Evolutionary conservation across 306 rosid species (phyloP).

Genomic region (Sicyos baderoa): DNA sequence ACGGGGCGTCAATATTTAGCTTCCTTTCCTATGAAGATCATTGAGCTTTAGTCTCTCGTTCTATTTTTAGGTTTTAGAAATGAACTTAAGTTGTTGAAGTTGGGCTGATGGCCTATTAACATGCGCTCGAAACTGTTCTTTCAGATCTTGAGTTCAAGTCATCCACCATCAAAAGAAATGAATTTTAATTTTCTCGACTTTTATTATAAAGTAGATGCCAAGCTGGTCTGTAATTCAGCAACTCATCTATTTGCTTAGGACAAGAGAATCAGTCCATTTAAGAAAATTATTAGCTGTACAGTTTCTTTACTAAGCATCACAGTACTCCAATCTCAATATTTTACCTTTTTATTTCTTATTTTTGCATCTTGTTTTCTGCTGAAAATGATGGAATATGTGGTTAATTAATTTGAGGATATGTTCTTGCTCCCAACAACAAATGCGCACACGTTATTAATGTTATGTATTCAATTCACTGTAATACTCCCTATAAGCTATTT

Average conservation of each 20-base stretch:
- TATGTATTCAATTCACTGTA: neutral
- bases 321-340: neutral
- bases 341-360: neutral
- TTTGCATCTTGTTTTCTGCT: neutral
- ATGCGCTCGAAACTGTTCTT: neutral
- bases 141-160: neutral
- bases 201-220: neutral
- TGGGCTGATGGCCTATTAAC: neutral
- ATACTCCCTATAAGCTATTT: constrained; percentile 18
- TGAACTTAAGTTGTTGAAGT: neutral
- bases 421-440: neutral
- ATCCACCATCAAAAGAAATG: neutral
- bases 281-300: neutral
- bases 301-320: neutral
- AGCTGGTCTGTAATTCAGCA: neutral
- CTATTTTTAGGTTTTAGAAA: constrained; percentile 3
- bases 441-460: neutral
- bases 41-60: neutral
- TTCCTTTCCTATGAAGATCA: neutral
- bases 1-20: constrained; percentile 7
- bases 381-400: neutral
- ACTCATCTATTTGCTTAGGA: neutral
- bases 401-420: neutral
- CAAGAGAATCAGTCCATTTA: neutral
- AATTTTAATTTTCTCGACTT: neutral